Base-by-base conservation (phyloP, 805 yeast genomes). In the Vanderwaltozyma tropicalis region DNA sequence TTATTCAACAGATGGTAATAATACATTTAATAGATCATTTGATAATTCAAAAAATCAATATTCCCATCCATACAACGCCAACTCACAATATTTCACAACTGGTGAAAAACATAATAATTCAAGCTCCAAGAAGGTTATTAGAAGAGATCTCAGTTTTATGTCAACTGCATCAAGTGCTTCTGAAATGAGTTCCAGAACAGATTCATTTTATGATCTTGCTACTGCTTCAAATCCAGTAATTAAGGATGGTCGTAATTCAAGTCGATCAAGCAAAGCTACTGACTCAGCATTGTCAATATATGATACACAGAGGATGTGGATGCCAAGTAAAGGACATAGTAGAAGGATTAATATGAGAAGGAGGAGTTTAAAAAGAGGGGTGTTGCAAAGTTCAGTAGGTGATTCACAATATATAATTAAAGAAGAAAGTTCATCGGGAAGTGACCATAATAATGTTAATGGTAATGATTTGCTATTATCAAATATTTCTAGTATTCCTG, bases 181-280 rank as follows among this genome's bases (percentile, higher is more conserved):
- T 7, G 69, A 65, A 28, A 47, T 56, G 34, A 62, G 68, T 27
- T 64, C 69, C 1, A 50, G 64, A 26, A 55, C 63, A 17, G 65
- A 59, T 30, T 66, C 70, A 4, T 52, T 64, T 26, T 64, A 64
- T 39, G 70, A 66, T 41, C 51, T 59, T 6, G 59, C 67, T 1
- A 56, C 64, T 0, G 50, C 63, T 1, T 50, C 61, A 7, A 43
- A 55, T 14, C 52, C 57, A 4, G 39, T 38, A 32, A 41, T 15
- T 10, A 39, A 35, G 30, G 38, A 32, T 4, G 27, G 28, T 22
- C 16, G 32, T 51, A 20, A 44, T 40, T n/a, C 43, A 38, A 33
- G 49, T 38, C 13, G 40, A 38, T n/a, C 30, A 39, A 3, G 31
- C 39, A 14, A 14, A 6, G 22, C 29, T 42, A 11, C 47, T 27